Base-by-base conservation (phyloP, 2,329 filamentous ascomycete genomes). In the Colletotrichum orbiculare region DNA sequence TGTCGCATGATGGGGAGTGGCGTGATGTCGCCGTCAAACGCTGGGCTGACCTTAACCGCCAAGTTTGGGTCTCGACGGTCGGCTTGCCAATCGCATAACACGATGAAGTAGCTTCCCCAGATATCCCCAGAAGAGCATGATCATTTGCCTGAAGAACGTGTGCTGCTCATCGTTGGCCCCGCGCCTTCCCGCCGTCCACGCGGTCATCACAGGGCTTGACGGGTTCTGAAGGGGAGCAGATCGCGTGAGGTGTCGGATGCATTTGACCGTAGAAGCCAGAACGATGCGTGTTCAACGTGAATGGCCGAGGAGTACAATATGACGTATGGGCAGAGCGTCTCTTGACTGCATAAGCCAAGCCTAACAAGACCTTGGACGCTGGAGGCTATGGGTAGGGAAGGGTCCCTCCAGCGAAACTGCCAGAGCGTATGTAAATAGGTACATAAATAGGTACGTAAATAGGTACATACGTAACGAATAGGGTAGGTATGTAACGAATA, bases 21-120 rank as follows among this genome's bases (percentile, higher is more conserved):
- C 62, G 62, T 65, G 62, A 65, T 65, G 57, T 65, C 42, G 62
- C 56, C 57, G 57, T 33, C 62, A 52, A 61, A 65, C 57, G 37
- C 62, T 65, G 62, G 57, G 50, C 62, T 65, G 62, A 65, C 57
- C 35, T 17, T 33, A 42, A 42, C 25, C 39, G 62, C 52, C 62
- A 61, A 61, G 62, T 10, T 50, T 46, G 62, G 57, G 38, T 52
- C 39, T 49, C 47, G 39, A 50, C 57, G 50, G 57, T 12, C 34
- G 34, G 39, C 9, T 45, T 52, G 37, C 57, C 50, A 50, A 47
- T 52, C 42, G 46, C 50, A 52, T 61, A 25, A 56, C 35, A 37
- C 25, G 13, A 47, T 9, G 46, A 52, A 17, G 37, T 55, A 37
- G 15, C 4, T 63, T 39, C 52, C 57, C 57, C 50, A 61, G 57